phyloP scores from a whole-genome alignment of 164 flowering plant species.

The Umbellularia californica region DNA sequence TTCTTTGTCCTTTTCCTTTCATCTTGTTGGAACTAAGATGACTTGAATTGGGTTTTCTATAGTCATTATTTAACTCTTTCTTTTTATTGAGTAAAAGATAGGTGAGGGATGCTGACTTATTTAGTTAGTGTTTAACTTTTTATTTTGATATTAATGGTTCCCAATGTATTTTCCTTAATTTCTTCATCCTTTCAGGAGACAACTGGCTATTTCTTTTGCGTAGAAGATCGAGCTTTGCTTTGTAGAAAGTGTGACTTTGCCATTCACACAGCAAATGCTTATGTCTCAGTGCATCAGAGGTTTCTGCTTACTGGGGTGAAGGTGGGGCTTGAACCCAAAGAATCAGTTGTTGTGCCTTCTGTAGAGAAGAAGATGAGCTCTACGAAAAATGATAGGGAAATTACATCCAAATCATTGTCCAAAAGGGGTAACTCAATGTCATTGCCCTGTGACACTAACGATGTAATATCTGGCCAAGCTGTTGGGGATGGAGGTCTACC shows the following conservation, averaged over 20 bases:
- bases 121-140: not conserved
- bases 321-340: constrained; percentile 68
- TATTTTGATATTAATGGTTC: not conserved
- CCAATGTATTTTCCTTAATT: too few species aligned
- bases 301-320: constrained; percentile 92
- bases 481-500: constrained; percentile 29
- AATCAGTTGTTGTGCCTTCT: constrained; percentile 27
- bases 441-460: constrained; percentile 19
- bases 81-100: too few species aligned
- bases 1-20: too few species aligned
- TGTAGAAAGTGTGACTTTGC: constrained; percentile 88
- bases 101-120: too few species aligned
- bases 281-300: constrained; percentile 71
- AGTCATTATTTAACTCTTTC: too few species aligned
- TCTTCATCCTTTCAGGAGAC: constrained; percentile 40
- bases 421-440: constrained; percentile 24
- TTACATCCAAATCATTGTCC: not conserved
- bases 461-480: constrained; percentile 23
- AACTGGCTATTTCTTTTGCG: constrained; percentile 83
- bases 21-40: too few species aligned
- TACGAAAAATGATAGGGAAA: not conserved
- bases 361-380: constrained; percentile 5
- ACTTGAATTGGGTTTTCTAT: too few species aligned
- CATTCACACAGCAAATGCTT: constrained; percentile 67
- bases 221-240: constrained; percentile 88